Base-by-base conservation (phyloP, 2,329 filamentous ascomycete genomes). In the Fusarium nematophilum region DNA sequence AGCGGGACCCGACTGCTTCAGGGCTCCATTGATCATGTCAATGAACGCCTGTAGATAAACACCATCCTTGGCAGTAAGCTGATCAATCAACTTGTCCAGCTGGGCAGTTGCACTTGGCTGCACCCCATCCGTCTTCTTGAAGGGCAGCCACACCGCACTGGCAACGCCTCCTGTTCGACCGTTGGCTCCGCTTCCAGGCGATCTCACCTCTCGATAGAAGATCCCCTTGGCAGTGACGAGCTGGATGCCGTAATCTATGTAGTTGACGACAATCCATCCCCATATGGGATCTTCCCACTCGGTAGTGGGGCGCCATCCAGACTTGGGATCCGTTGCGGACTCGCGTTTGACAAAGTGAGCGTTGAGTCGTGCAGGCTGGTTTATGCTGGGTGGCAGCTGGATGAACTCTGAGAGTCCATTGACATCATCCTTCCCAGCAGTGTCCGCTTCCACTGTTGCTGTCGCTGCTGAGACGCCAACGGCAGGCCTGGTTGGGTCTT, bases 211-310 rank as follows among this genome's bases (percentile, higher is more conserved):
- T 8, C 75, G 68, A 62, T 78, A 80, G 66, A 80, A 81, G 0
- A 68, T 74, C 10, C 78, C 78, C 25, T 78, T 74, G 0, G 59
- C 55, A 0, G 72, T 53, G 63, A 80, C 81, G 3, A 81, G n/a
- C 64, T 81, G 79, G 3, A 81, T 58, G 2, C 73, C 77, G 5
- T 67, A 63, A 58, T 81, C 71, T 26, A 68, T 70, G 42, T 75
- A 80, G 65, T 81, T 81, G 30, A 71, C 59, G 2, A 80, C 63
- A 5, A 80, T 34, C 77, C 77, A 79, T 23, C 76, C 76, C 72
- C 73, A 79, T 17, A 79, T 74, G 2, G 77, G 77, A 6, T 70
- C 71, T 18, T 79, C 76, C 73, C 73, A 78, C 23, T 79, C 75
- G 0, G 59, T 57, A 0, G 47, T 57, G 2, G 26, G 49, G 2